Conservation (phyloP, 1,284 basidiomycete species). For the Cyathus pygmaeus region DNA sequence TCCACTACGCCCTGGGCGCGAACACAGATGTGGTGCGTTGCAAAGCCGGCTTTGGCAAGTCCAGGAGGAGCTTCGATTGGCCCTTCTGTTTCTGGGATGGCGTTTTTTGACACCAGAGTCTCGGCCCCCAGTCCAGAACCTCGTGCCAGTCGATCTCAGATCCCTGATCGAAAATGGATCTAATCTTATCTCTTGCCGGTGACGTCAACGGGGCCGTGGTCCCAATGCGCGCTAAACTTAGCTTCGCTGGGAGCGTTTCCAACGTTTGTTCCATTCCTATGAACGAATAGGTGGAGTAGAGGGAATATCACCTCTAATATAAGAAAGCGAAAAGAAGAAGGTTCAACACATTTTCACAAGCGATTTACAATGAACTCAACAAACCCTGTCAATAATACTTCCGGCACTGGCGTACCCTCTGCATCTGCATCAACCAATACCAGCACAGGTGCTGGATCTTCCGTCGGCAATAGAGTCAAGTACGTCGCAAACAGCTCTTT, state of each 20-base stretch:
- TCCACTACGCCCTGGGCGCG: background rate
- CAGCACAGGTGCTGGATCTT: background rate
- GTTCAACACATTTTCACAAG: background rate
- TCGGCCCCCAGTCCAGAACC: background rate
- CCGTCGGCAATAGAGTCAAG: background rate
- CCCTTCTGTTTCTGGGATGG: background rate
- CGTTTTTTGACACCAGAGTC: conserved; percentile 1
- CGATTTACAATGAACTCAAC: background rate
- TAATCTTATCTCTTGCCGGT: conserved; percentile 1
- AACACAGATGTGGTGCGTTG: no score
- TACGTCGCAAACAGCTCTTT: background rate
- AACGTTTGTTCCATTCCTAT: background rate
- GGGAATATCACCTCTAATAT: background rate
- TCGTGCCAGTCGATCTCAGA: background rate
- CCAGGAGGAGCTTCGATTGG: background rate
- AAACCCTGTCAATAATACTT: background rate
- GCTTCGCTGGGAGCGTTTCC: background rate
- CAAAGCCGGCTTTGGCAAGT: no score
- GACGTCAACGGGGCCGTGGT: conserved; percentile 1
- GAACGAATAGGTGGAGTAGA: background rate
- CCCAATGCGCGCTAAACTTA: background rate
- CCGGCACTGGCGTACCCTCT: background rate
- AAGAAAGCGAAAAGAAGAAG: background rate
- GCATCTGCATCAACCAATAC: background rate
- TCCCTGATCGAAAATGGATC: background rate